phyloP scores from a whole-genome alignment of 805 yeast genomes.

The Starmerella tilneyi region DNA sequence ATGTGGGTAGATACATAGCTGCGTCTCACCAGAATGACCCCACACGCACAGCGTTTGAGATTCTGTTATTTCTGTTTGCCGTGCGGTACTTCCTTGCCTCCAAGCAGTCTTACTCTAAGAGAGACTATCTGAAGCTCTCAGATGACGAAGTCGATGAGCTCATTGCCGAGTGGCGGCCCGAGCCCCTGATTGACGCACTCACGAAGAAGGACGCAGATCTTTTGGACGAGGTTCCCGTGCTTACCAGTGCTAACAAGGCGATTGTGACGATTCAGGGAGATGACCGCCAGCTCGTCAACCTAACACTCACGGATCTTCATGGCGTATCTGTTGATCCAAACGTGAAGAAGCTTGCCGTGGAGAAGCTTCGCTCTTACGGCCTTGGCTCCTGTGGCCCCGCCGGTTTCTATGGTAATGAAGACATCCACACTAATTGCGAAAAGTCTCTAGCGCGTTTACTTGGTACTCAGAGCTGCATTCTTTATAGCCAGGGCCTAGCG shows the following conservation, averaged over 20 bases:
- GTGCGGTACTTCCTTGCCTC: constrained; percentile 70
- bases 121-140: constrained; percentile 47
- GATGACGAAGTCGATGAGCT: constrained; percentile 65
- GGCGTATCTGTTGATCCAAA: constrained; percentile 43
- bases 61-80: constrained; percentile 68
- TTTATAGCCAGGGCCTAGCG: constrained; percentile 87
- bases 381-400: constrained; percentile 99
- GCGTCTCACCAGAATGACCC: constrained; percentile 93
- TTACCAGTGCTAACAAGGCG: constrained; percentile 45
- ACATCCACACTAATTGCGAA: constrained; percentile 73
- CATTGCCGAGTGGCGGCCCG: constrained; percentile 87
- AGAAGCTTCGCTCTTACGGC: constrained; percentile 59
- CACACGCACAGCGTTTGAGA: constrained; percentile 71
- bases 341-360: constrained; percentile 45
- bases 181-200: constrained; percentile 56
- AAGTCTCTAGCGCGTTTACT: constrained; percentile 63
- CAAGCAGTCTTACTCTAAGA: constrained; percentile 64
- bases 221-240: constrained; percentile 50
- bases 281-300: constrained; percentile 41
- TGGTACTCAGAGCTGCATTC: constrained; percentile 64
- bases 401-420: constrained; percentile 92
- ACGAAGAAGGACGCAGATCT: constrained; percentile 39
- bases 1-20: constrained; percentile 51
- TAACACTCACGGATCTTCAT: constrained; percentile 64
- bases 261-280: constrained; percentile 28